These are phyloP conservation scores for Claviceps sp. DNA, from an alignment of 2,329 filamentous ascomycete species.

Conservation along the genomic window DNA sequence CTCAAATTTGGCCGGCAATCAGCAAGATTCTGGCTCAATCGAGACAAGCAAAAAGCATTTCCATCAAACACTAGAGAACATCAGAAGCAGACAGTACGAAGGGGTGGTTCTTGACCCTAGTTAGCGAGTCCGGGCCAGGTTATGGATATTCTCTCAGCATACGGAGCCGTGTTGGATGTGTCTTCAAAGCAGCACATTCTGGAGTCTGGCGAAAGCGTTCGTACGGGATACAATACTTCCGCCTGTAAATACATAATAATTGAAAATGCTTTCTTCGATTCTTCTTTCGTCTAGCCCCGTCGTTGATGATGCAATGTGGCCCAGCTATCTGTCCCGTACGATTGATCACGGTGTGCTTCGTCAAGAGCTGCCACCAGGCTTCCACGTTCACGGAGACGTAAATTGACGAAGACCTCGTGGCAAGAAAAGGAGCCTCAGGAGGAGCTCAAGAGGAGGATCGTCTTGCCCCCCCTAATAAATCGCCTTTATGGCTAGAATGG, in stretches of 20 bases:
- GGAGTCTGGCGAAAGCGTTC: constrained; percentile 3
- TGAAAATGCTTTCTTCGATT: not conserved
- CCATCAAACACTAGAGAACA: constrained; percentile 87
- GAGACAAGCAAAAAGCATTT: constrained; percentile 92
- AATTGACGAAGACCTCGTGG: no score
- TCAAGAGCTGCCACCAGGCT: no score
- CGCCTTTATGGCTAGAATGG: no score
- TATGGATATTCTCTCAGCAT: not conserved
- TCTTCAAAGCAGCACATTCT: not conserved
- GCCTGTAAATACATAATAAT: constrained; percentile 2
- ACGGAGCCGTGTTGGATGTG: constrained; percentile 1
- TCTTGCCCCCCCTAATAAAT: no score
- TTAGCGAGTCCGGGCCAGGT: constrained; percentile 9
- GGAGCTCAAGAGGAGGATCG: no score
- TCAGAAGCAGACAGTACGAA: constrained; percentile 81
- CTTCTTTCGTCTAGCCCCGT: not conserved
- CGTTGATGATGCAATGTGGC: not conserved
- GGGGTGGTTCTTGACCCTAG: constrained; percentile 64
- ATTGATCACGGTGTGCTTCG: no score
- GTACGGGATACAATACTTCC: constrained; percentile 5
- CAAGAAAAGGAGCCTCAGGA: no score
- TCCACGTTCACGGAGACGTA: no score
- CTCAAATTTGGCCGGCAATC: constrained; percentile 80
- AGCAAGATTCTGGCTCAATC: constrained; percentile 65
- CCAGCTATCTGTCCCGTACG: not conserved